Percentiles rank a stretch among this genome's conserved stretches.
phyloP scores from a whole-genome alignment of 371 early-diverging fungal species.

The Rhizopus arrhizus region DNA sequence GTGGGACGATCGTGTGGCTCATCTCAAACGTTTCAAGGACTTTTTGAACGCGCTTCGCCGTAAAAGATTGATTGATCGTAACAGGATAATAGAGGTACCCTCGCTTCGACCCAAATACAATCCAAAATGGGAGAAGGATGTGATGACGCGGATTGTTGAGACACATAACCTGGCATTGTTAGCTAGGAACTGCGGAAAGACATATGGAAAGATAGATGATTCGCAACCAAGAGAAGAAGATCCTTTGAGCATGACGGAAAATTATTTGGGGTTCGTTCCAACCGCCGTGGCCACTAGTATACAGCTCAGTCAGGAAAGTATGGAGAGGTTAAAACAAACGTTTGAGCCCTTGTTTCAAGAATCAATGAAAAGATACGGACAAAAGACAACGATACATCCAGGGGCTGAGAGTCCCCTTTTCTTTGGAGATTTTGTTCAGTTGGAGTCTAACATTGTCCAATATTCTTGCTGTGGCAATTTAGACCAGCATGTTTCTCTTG shows the following conservation, averaged over 20 bases:
- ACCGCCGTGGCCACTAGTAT: constrained; percentile 22
- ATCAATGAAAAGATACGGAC: neutral
- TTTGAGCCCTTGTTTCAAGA: constrained; percentile 16
- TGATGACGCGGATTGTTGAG: constrained; percentile 45
- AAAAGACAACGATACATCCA: constrained; percentile 1
- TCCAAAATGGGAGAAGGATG: constrained; percentile 46
- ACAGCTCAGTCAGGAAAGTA: constrained; percentile 4
- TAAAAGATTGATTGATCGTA: constrained; percentile 23
- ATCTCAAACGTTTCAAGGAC: constrained; percentile 47
- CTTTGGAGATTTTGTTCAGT: constrained; percentile 21
- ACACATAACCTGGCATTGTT: constrained; percentile 46
- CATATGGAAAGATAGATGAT: constrained; percentile 10
- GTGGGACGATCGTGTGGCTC: constrained; percentile 66
- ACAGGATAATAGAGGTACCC: constrained; percentile 41
- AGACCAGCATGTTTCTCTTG: too few species aligned
- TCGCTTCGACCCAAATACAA: constrained; percentile 51
- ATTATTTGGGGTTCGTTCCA: constrained; percentile 2
- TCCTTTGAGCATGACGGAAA: constrained; percentile 1
- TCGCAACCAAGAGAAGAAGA: neutral
- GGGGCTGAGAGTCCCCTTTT: constrained; percentile 30
- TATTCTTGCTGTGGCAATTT: too few species aligned
- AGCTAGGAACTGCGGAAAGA: constrained; percentile 3
- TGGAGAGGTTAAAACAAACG: constrained; percentile 1
- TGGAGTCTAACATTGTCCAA: neutral
- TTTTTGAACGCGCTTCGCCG: constrained; percentile 37